phyloP scores from a whole-genome alignment of 2,329 filamentous ascomycete genomes.

The Alternaria consortialis region DNA sequence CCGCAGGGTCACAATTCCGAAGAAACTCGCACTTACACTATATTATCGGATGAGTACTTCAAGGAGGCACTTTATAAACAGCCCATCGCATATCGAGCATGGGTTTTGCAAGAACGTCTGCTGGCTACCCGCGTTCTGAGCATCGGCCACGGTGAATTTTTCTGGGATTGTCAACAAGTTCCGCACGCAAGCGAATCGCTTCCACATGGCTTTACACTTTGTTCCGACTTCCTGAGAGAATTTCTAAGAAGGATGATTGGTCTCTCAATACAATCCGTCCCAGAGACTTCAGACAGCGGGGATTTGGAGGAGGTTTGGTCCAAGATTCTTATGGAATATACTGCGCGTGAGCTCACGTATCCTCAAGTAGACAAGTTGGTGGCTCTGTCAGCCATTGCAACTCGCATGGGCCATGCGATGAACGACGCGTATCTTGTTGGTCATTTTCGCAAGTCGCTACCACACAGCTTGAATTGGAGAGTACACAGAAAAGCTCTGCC shows the following conservation, averaged over 20 bases:
- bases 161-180: background rate
- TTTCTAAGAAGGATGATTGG: background rate
- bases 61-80: background rate
- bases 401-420: background rate
- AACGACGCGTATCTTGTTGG: background rate
- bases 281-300: too few species aligned
- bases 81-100: background rate
- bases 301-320: background rate
- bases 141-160: background rate
- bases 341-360: background rate
- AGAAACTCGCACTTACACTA: background rate
- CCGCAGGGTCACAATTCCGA: background rate
- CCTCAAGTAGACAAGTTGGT: background rate
- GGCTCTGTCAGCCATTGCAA: background rate
- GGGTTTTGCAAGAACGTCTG: background rate
- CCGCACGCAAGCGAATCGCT: background rate
- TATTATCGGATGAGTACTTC: background rate
- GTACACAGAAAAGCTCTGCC: background rate
- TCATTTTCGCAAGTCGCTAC: background rate
- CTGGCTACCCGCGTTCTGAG: background rate
- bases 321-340: background rate
- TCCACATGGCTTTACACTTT: background rate
- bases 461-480: background rate
- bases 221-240: background rate
- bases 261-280: background rate